Evolutionary conservation across 441 rosid genomes (phyloP).

Genomic region (Codiaeum variegatum): DNA sequence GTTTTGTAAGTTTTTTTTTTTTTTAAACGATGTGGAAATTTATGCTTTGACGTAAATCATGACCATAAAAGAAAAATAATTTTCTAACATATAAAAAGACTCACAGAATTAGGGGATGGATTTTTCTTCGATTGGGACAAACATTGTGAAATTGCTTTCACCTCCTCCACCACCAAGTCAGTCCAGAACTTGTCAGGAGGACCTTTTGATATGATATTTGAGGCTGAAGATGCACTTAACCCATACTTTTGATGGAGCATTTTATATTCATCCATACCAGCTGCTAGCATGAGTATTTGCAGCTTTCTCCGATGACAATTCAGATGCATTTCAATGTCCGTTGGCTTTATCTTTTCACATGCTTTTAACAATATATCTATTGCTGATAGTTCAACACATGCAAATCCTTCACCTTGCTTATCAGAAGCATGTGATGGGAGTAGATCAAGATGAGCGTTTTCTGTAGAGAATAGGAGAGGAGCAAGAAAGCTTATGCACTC

Average conservation of each 20-base stretch:
- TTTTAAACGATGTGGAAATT: slow-evolving; percentile 7
- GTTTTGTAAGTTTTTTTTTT: background rate
- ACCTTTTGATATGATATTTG: slow-evolving; percentile 37
- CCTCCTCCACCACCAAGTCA: slow-evolving; percentile 73
- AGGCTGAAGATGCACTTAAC: slow-evolving; percentile 31
- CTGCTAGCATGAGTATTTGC: slow-evolving; percentile 59
- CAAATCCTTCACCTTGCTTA: slow-evolving; percentile 36
- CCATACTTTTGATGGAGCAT: slow-evolving; percentile 33
- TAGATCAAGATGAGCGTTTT: slow-evolving; percentile 40
- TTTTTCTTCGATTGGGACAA: slow-evolving; percentile 61
- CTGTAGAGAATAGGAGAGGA: slow-evolving; percentile 70
- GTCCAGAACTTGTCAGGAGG: slow-evolving; percentile 49
- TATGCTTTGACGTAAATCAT: slow-evolving; percentile 15
- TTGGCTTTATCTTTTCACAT: slow-evolving; percentile 63
- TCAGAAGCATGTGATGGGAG: slow-evolving; percentile 39
- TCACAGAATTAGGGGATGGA: slow-evolving; percentile 65
- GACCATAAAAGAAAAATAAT: slow-evolving; percentile 17
- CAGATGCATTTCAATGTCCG: slow-evolving; percentile 57
- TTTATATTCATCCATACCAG: slow-evolving; percentile 51
- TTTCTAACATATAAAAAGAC: slow-evolving; percentile 30
- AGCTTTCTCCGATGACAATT: slow-evolving; percentile 79
- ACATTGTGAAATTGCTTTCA: slow-evolving; percentile 67
- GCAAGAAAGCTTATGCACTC: slow-evolving; percentile 74
- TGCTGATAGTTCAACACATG: slow-evolving; percentile 67
- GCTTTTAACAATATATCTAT: slow-evolving; percentile 66